Conservation (phyloP, 768 basidiomycete genomes). For the Suillus lakei region DNA sequence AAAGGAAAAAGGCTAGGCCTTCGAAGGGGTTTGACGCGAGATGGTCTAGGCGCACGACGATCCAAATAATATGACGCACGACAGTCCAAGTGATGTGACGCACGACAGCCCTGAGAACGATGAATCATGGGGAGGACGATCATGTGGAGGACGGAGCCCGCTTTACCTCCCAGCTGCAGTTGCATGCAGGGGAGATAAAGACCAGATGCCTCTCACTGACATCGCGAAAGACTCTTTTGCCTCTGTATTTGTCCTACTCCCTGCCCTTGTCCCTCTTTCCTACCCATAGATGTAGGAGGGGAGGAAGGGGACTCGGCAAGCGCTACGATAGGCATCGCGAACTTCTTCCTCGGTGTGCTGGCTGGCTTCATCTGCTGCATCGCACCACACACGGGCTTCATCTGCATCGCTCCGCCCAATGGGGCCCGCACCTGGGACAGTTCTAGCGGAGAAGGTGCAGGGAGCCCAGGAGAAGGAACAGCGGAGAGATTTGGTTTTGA, state of each 20-base stretch:
- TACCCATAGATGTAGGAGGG: not conserved
- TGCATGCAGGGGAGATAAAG: not conserved
- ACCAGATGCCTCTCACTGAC: not conserved
- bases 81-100: not conserved
- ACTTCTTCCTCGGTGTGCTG: not conserved
- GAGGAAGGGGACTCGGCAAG: not conserved
- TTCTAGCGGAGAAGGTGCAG: slow-evolving; percentile 1
- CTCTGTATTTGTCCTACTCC: not conserved
- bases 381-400: not conserved
- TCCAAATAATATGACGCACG: too few relatives aligned
- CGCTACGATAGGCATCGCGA: not conserved
- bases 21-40: too few relatives aligned
- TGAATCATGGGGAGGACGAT: not conserved
- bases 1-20: not conserved
- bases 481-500: not conserved
- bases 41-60: too few relatives aligned
- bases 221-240: not conserved
- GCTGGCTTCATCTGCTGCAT: not conserved
- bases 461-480: not conserved
- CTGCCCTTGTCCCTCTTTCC: not conserved
- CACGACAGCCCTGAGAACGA: not conserved
- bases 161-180: not conserved
- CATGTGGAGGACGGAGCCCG: not conserved
- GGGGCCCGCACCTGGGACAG: not conserved
- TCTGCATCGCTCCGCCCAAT: not conserved